Evolutionary conservation across 805 yeast genomes (phyloP).

Genomic region (Kazachstania martiniae): DNA sequence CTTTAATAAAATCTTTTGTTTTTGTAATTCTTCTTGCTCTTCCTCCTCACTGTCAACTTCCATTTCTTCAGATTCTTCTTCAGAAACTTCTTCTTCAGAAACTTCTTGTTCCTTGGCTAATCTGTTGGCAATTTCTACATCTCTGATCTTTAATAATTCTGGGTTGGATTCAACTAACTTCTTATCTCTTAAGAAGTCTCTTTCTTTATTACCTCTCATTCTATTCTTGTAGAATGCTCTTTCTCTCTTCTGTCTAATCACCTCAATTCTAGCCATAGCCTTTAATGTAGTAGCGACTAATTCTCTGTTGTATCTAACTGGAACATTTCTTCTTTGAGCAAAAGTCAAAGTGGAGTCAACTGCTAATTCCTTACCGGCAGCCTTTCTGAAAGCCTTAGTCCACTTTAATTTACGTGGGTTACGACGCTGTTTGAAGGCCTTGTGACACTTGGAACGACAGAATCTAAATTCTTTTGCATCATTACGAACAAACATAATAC

Average conservation of each 20-base stretch:
- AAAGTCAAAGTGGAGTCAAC: conserved; percentile 94
- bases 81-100: conserved; percentile 36
- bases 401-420: conserved; percentile 96
- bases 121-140: conserved; percentile 73
- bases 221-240: conserved; percentile 98
- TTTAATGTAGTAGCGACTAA: conserved; percentile 85
- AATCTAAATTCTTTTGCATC: conserved; percentile 96
- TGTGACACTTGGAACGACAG: conserved; percentile 97
- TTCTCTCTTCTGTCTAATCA: conserved; percentile 92
- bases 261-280: conserved; percentile 94
- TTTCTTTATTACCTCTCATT: conserved; percentile 94
- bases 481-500: conserved; percentile 95
- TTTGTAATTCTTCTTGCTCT: conserved; percentile 36
- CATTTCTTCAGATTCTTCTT: conserved; percentile 34
- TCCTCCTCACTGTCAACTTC: conserved; percentile 43
- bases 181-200: conserved; percentile 73
- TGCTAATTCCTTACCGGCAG: conserved; percentile 97
- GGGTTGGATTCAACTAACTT: conserved; percentile 84
- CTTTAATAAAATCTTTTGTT: conserved; percentile 51
- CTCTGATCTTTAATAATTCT: conserved; percentile 83
- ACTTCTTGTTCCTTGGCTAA: conserved; percentile 59
- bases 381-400: conserved; percentile 98
- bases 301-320: conserved; percentile 95
- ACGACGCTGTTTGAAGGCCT: conserved; percentile 93
- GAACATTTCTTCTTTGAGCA: conserved; percentile 95